Conservation (phyloP, 106 monocot genomes). For the Dendrobium nobile region DNA sequence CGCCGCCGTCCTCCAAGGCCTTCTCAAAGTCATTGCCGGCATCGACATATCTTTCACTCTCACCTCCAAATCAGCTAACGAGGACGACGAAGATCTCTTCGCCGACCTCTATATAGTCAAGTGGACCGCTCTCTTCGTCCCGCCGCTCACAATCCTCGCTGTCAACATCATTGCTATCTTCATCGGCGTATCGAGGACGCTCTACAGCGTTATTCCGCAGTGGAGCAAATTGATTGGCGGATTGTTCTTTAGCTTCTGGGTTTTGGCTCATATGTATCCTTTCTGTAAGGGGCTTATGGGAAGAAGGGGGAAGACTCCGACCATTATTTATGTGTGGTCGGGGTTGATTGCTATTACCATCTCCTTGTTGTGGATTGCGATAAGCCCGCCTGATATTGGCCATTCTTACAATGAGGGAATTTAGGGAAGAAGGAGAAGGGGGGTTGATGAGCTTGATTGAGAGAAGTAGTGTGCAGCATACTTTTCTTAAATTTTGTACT, state of each 20-base stretch:
- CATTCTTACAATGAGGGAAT: too few species aligned
- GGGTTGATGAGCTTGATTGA: too few species aligned
- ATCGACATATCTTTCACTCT: conserved; percentile 12
- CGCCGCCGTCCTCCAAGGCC: conserved; percentile 65
- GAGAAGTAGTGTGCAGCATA: too few species aligned
- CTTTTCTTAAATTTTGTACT: too few species aligned
- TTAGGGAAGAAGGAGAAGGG: too few species aligned
- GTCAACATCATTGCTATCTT: conserved; percentile 11
- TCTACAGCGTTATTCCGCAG: conserved; percentile 6
- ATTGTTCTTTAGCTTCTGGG: conserved; percentile 15
- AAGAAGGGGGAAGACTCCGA: conserved; percentile 12
- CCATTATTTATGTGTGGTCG: conserved; percentile 8
- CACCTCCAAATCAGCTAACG: conserved; percentile 7
- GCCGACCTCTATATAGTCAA: conserved; percentile 7
- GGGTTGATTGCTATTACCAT: conserved; percentile 8
- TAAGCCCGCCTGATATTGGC: background rate
- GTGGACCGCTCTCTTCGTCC: conserved; percentile 9
- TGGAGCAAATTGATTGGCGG: conserved; percentile 15
- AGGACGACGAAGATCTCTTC: conserved; percentile 5
- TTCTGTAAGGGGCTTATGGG: conserved; percentile 12
- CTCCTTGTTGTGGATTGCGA: conserved; percentile 8
- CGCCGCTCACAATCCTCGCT: conserved; percentile 8
- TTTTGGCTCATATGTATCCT: conserved; percentile 9
- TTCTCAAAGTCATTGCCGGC: conserved; percentile 9
- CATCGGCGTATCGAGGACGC: conserved; percentile 7